Percentiles rank a stretch among this genome's conserved stretches.
Conservation (phyloP, 176 grass and related monocot species). For the Triticum urartu region DNA sequence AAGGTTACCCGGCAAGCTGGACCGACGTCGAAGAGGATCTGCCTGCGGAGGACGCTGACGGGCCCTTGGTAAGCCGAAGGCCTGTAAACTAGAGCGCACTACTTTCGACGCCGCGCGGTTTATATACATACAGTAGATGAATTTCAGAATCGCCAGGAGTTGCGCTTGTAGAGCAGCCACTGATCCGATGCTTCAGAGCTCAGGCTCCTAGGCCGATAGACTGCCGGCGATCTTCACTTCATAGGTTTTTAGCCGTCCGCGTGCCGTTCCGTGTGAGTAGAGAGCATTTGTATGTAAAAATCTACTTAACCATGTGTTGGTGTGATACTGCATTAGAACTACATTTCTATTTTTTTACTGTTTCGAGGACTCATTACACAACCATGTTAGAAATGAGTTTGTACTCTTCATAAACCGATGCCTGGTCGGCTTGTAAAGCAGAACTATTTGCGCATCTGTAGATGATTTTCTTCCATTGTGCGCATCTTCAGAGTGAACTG, state of each 20-base stretch:
- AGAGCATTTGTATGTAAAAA: conserved; percentile 32
- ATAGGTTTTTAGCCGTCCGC: conserved; percentile 22
- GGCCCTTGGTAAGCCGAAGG: conserved; percentile 64
- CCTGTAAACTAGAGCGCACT: conserved; percentile 13
- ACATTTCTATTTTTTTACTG: not conserved
- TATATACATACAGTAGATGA: conserved; percentile 17
- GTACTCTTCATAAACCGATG: conserved; percentile 12
- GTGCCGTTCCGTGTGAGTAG: not conserved
- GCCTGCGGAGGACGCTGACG: conserved; percentile 68
- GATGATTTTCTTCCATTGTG: not conserved
- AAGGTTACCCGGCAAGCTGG: conserved; percentile 39
- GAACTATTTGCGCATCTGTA: not conserved
- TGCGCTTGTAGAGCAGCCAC: conserved; percentile 32
- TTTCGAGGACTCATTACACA: not conserved
- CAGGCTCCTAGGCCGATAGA: conserved; percentile 21
- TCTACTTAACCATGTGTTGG: not conserved
- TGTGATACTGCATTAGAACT: not conserved
- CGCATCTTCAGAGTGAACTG: not conserved
- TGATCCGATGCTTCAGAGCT: conserved; percentile 30
- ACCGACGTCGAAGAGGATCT: conserved; percentile 60
- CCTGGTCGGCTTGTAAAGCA: not conserved
- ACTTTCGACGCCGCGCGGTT: conserved; percentile 18
- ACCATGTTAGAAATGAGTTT: conserved; percentile 4
- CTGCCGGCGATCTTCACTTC: conserved; percentile 21
- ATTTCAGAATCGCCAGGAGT: conserved; percentile 26